Evolutionary conservation across 805 yeast species (phyloP).

Genomic region (Yarrowia sp.): DNA sequence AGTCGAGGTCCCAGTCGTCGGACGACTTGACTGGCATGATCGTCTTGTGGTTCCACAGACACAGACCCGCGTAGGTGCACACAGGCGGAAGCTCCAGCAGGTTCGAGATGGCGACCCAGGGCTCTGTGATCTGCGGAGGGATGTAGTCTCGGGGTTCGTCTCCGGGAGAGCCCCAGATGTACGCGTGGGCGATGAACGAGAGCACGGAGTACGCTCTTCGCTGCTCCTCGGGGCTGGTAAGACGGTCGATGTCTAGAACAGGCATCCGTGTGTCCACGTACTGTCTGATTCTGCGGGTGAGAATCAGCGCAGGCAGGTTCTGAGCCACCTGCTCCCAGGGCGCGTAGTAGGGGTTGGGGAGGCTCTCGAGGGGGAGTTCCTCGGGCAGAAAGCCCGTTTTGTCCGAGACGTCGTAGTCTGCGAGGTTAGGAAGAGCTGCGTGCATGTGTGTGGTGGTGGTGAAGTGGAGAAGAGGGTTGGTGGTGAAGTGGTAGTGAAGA

Average conservation of each 20-base stretch:
- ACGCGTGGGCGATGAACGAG: slow-evolving; percentile 81
- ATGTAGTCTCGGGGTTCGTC: slow-evolving; percentile 55
- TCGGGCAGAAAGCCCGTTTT: slow-evolving; percentile 78
- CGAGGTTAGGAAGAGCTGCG: slow-evolving; percentile 48
- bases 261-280: slow-evolving; percentile 64
- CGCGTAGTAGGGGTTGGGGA: slow-evolving; percentile 60
- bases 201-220: slow-evolving; percentile 80
- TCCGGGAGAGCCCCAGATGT: slow-evolving; percentile 77
- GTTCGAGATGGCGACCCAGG: slow-evolving; percentile 60
- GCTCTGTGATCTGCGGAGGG: slow-evolving; percentile 68
- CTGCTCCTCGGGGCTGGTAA: slow-evolving; percentile 50
- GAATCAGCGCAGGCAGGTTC: slow-evolving; percentile 69
- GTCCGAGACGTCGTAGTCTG: slow-evolving; percentile 68
- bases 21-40: slow-evolving; percentile 49
- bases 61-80: slow-evolving; percentile 82
- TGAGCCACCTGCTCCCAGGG: slow-evolving; percentile 76
- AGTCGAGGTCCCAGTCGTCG: slow-evolving; percentile 54
- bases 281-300: slow-evolving; percentile 59
- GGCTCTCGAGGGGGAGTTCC: slow-evolving; percentile 55
- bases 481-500: background rate
- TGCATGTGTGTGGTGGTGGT: slow-evolving; percentile 30
- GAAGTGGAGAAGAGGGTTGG: background rate
- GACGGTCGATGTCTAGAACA: slow-evolving; percentile 48
- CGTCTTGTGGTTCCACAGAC: slow-evolving; percentile 82
- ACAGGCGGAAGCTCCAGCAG: slow-evolving; percentile 75